Evolutionary conservation across 202 grass and related monocot species (phyloP), one percentile per base, ranked within the genome.

Genomic region (Digitaria exilis): DNA sequence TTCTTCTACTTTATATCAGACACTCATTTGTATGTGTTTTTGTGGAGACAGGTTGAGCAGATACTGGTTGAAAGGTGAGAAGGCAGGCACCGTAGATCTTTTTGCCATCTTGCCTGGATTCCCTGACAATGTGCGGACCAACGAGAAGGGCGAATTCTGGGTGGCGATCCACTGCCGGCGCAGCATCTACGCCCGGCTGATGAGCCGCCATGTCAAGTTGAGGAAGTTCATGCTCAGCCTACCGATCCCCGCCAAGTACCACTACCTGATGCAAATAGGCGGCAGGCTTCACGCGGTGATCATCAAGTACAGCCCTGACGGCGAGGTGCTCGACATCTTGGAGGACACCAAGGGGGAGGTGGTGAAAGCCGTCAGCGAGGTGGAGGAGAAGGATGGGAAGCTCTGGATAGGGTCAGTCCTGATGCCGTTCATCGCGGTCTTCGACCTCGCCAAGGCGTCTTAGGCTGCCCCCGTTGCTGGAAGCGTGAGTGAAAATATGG

Each of bases 341-440:
- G 95, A 94, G 82, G 95, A 97, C 54, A 87, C 84, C 9, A 82
- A 88, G 32, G 94, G 94, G 5, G 79, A 94, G 90, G 94, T 97
- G 60, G 94, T 97, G 12, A 92, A 84, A 84, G 92, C 92, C 34
- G 88, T 83, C 3, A 97, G 94, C n/a, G 94, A 94, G 84, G 94
- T 97, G 61, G 94, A 97, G 87, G 94, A 97, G 90, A 94, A 89
- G 75, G 88, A 94, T 34, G 94, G 92, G n/a, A 97, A 94, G 86
- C 90, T 97, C 67, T 97, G 90, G 90, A 91, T 97, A 6, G 94
- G 94, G 31, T 97, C 94, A 7, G 92, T 94, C 29, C 86, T 94
- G 32, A 97, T 97, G 94, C 90, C 90, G n/a, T 97, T 97, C 83
- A 86, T 97, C 12, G 92, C 92, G 19, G 94, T 97, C 67, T 94